Conservation (phyloP, 2,329 filamentous ascomycete species). For the Ophiostoma australiae region DNA sequence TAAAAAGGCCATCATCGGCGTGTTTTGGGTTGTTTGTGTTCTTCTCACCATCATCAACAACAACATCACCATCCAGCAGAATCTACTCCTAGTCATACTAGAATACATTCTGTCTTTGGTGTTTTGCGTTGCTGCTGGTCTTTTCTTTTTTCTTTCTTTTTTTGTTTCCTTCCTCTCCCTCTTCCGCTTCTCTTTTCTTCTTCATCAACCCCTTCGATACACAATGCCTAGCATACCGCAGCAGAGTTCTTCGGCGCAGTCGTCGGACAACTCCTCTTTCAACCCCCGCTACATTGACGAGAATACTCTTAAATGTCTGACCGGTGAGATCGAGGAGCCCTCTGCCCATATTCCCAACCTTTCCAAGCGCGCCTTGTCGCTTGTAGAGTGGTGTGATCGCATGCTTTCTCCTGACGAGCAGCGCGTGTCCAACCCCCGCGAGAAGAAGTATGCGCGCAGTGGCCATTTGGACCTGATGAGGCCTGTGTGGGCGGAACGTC, state of each 20-base stretch:
- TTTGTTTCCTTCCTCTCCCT: neutral
- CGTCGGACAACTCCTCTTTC: neutral
- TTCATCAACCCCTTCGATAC: neutral
- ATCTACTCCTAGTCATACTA: neutral
- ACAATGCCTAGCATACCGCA: neutral
- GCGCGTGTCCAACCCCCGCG: constrained; percentile 18
- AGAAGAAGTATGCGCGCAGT: constrained; percentile 1
- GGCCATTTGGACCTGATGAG: constrained; percentile 4
- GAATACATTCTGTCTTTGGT: neutral
- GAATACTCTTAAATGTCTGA: neutral
- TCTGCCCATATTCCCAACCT: neutral
- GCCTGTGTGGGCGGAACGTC: constrained; percentile 17
- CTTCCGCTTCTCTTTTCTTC: neutral
- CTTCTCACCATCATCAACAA: neutral
- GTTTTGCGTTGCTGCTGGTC: neutral
- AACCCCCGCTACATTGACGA: neutral
- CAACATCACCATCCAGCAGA: neutral
- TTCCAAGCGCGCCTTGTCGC: neutral
- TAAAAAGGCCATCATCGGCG: neutral
- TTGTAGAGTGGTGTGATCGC: constrained; percentile 17
- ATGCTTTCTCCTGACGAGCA: constrained; percentile 17
- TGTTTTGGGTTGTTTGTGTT: neutral
- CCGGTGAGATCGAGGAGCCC: neutral
- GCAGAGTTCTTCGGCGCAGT: neutral
- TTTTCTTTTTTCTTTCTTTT: neutral